These are phyloP conservation scores for Hemisphaericaspora subhashii DNA, from an alignment of 1,139 yeast species.

Conservation along the genomic window DNA sequence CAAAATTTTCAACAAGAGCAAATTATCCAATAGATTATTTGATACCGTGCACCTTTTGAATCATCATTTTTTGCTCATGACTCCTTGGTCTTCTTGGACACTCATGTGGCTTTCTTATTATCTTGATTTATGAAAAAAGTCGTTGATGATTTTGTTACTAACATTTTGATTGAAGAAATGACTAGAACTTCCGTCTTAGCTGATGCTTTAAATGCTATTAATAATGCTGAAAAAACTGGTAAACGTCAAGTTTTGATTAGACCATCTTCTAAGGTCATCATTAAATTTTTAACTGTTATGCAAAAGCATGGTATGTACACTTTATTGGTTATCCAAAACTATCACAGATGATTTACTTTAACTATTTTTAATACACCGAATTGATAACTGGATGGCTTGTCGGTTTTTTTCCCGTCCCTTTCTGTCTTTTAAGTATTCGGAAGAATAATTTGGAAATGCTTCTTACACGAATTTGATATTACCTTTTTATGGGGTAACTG, in stretches of 20 bases:
- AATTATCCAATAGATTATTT: slow-evolving; percentile 21
- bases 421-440: slow-evolving; percentile 98
- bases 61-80: slow-evolving; percentile 32
- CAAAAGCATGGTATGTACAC: slow-evolving; percentile 67
- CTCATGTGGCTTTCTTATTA: slow-evolving; percentile 34
- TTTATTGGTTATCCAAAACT: not conserved
- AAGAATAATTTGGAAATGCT: slow-evolving; percentile 70
- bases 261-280: slow-evolving; percentile 98
- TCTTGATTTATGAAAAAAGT: slow-evolving; percentile 6
- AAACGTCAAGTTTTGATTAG: slow-evolving; percentile 98
- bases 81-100: slow-evolving; percentile 33
- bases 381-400: slow-evolving; percentile 98
- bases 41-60: slow-evolving; percentile 27
- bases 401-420: slow-evolving; percentile 86
- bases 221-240: slow-evolving; percentile 99
- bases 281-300: slow-evolving; percentile 95
- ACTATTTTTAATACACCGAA: slow-evolving; percentile 55
- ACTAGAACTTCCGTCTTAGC: slow-evolving; percentile 99
- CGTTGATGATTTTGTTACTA: slow-evolving; percentile 12
- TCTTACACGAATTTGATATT: slow-evolving; percentile 69
- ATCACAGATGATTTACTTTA: not conserved
- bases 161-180: slow-evolving; percentile 50
- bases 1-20: slow-evolving; percentile 15
- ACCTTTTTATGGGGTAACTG: slow-evolving; percentile 16
- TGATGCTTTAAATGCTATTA: slow-evolving; percentile 96